Evolutionary conservation across 1,284 basidiomycete species (phyloP), one percentile per base, ranked within the genome.

Genomic region (Rhodotorula sp.): DNA sequence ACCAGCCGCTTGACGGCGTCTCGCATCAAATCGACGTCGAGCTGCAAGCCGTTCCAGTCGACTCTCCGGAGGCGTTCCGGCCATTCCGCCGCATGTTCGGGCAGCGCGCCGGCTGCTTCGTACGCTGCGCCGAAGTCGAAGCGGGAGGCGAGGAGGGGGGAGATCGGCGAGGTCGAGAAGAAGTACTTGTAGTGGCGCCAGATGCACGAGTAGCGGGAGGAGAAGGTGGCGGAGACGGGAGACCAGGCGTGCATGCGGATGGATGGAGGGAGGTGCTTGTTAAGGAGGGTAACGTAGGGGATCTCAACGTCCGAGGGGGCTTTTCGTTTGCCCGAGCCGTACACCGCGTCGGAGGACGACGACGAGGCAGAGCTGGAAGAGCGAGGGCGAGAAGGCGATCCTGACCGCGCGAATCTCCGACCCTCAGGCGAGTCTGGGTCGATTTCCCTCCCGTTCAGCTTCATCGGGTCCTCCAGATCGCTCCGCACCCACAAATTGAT

Each of bases 101-200:
- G 52, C 31, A 62, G 48, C 51, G 18, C 15, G 7, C 59, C 65
- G 4, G 50, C 44, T 2, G 53, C 62, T n/a, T 26, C 16, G 66
- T 74, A 74, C 9, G 70, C 68, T 0, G 70, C 50, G 47, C 73
- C 73, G 48, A 70, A 72, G 44, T 74, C 70, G 62, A 74, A 72
- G 10, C 64, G 56, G 20, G 62, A 51, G 20, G 59, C 40, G 26
- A 68, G 52, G 44, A 75, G 34, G 0, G 69, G 59, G 4, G 44
- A 46, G 10, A 48, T 26, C 15, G 65, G 59, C 16, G 53, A 78
- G 69, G 74, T 80, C 78, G 83, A 70, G 70, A 97, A 99, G 80
- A 97, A 95, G 82, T 99, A 99, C 80, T 97, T 97, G 87, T 99
- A 99, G 80, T 99, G 95, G 47, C 95, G 84, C 77, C 87, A 88